These are phyloP conservation scores for Alternaria brassicicola DNA, from an alignment of 2,329 filamentous ascomycete species.

Conservation along the genomic window DNA sequence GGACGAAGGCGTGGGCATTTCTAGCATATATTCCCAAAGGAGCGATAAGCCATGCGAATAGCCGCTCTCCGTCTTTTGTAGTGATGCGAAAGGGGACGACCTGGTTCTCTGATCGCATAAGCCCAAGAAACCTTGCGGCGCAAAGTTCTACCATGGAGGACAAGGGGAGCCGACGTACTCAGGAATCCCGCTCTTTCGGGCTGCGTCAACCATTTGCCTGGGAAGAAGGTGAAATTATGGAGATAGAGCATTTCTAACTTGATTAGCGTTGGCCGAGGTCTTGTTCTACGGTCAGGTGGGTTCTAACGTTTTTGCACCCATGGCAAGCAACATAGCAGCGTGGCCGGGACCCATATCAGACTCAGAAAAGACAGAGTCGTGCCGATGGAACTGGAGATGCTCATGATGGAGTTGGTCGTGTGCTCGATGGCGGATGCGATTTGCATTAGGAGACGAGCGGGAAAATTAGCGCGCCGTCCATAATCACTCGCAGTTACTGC, in stretches of 20 bases:
- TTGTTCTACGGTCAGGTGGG: background rate
- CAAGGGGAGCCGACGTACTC: conserved; percentile 28
- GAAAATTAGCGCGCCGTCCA: conserved; percentile 6
- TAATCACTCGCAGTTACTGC: background rate
- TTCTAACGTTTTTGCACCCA: conserved; percentile 45
- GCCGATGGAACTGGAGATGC: conserved; percentile 24
- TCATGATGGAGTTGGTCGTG: conserved; percentile 25
- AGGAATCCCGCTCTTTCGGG: conserved; percentile 47
- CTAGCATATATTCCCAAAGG: conserved; percentile 76
- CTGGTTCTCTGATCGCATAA: conserved; percentile 70
- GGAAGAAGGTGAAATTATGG: conserved; percentile 44
- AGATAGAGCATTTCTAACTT: conserved; percentile 44
- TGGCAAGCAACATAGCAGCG: conserved; percentile 43
- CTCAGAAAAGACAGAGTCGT: conserved; percentile 37
- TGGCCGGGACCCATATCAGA: conserved; percentile 44
- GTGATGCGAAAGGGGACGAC: conserved; percentile 79
- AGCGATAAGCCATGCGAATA: conserved; percentile 92
- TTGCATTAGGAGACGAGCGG: background rate
- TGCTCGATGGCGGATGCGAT: conserved; percentile 2
- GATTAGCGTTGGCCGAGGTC: conserved; percentile 8
- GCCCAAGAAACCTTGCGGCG: background rate
- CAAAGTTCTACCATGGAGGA: background rate
- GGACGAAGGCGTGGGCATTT: conserved; percentile 70
- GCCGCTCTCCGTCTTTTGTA: conserved; percentile 74
- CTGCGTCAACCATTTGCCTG: conserved; percentile 44